Conservation (phyloP, 2,329 filamentous ascomycete genomes). For the Penicillium decumbens region DNA sequence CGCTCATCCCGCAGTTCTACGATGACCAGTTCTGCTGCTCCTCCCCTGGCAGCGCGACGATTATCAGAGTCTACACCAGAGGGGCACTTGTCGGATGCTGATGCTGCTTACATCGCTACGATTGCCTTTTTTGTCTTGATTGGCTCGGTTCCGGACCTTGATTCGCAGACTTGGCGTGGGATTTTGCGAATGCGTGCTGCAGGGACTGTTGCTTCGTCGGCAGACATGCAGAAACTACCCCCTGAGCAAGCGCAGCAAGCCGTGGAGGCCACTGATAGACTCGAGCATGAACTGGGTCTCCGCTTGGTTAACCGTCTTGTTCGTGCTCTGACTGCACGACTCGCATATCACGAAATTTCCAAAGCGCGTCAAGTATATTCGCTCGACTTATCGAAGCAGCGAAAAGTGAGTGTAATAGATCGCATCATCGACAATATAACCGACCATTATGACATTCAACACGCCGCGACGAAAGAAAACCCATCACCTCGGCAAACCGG, state of each 20-base stretch:
- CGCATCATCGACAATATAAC: constrained; percentile 35
- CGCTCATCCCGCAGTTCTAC: constrained; percentile 30
- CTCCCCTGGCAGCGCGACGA: constrained; percentile 25
- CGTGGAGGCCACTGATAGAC: constrained; percentile 39
- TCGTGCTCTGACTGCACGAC: constrained; percentile 47
- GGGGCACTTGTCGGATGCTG: constrained; percentile 35
- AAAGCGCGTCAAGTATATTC: constrained; percentile 32
- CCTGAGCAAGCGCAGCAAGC: constrained; percentile 27
- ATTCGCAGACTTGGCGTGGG: constrained; percentile 35
- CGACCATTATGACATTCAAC: constrained; percentile 24
- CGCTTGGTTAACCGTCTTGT: constrained; percentile 49
- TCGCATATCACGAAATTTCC: constrained; percentile 48
- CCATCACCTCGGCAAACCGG: constrained; percentile 18
- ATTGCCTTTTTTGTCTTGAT: constrained; percentile 38
- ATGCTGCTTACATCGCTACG: constrained; percentile 39
- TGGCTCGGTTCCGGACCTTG: constrained; percentile 36
- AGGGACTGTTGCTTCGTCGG: constrained; percentile 37
- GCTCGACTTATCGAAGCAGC: constrained; percentile 27
- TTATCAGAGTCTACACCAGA: constrained; percentile 27
- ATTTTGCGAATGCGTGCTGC: constrained; percentile 43
- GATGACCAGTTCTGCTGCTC: constrained; percentile 15
- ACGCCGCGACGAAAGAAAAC: constrained; percentile 4
- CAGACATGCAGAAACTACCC: constrained; percentile 34
- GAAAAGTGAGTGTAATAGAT: constrained; percentile 33
- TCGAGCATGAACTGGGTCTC: constrained; percentile 51